Percentiles rank a stretch among this genome's conserved stretches.
Conservation (phyloP, 441 rosid species). For the Biscutella laevigata region DNA sequence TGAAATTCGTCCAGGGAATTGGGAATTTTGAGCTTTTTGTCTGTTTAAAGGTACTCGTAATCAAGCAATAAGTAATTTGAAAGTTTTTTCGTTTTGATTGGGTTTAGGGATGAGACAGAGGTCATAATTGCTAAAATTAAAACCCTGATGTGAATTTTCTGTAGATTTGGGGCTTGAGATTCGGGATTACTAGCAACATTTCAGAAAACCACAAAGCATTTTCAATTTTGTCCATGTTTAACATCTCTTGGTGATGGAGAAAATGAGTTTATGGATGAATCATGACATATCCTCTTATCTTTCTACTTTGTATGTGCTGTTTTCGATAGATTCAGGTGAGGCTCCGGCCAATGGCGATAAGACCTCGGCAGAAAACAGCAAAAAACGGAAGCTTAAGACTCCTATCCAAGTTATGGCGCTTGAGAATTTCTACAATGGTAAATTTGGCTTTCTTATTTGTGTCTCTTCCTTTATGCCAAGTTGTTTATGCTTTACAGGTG, state of each 20-base stretch:
- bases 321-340: slow-evolving; percentile 45
- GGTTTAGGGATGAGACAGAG: slow-evolving; percentile 3
- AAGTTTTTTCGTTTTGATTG: neutral
- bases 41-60: neutral
- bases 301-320: neutral
- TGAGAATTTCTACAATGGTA: slow-evolving; percentile 71
- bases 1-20: neutral
- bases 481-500: slow-evolving; percentile 12
- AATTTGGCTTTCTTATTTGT: slow-evolving; percentile 11
- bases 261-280: neutral
- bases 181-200: neutral
- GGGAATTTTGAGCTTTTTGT: neutral
- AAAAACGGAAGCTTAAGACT: slow-evolving; percentile 61
- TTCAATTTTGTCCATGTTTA: neutral
- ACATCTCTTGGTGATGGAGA: neutral
- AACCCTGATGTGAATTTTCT: neutral
- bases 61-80: neutral
- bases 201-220: neutral
- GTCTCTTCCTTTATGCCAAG: slow-evolving; percentile 3
- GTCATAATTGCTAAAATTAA: neutral
- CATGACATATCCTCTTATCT: neutral
- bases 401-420: slow-evolving; percentile 61
- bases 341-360: slow-evolving; percentile 50
- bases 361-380: slow-evolving; percentile 42
- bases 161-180: slow-evolving; percentile 1